A percentile compares a stretch with the other conserved stretches of the same genome.
Conservation (phyloP, 2,329 filamentous ascomycete genomes). For the Fusarium sp. region DNA sequence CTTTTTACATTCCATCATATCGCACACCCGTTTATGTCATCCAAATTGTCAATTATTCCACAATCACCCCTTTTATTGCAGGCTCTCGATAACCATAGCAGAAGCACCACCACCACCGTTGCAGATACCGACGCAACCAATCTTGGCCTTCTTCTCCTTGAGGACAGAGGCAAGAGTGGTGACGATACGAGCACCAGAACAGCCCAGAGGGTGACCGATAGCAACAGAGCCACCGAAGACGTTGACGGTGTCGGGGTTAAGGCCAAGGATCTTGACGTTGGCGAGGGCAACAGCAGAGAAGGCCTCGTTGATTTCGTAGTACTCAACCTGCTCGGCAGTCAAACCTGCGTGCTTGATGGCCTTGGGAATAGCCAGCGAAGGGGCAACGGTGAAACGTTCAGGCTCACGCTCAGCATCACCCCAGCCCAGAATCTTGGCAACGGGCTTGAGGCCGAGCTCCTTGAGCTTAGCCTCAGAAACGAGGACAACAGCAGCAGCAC, state of each 20-base stretch:
- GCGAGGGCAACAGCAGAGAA: slow-evolving; percentile 97
- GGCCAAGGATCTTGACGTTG: slow-evolving; percentile 89
- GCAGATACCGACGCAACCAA: slow-evolving; percentile 95
- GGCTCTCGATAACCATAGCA: slow-evolving; percentile 87
- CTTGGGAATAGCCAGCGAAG: slow-evolving; percentile 94
- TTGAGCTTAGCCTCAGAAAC: slow-evolving; percentile 95
- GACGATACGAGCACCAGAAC: slow-evolving; percentile 92
- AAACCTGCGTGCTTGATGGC: slow-evolving; percentile 94
- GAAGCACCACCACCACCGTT: slow-evolving; percentile 97
- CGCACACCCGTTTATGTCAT: slow-evolving; percentile 36
- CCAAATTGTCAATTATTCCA: slow-evolving; percentile 40
- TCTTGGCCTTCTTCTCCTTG: slow-evolving; percentile 90
- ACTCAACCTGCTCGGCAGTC: slow-evolving; percentile 81
- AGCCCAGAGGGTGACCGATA: slow-evolving; percentile 93
- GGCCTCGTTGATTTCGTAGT: slow-evolving; percentile 99
- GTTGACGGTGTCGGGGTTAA: slow-evolving; percentile 90
- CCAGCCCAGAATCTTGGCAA: slow-evolving; percentile 98
- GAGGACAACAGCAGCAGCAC: slow-evolving; percentile 90
- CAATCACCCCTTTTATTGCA: slow-evolving; percentile 58
- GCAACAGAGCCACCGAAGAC: slow-evolving; percentile 95
- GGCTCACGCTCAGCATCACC: slow-evolving; percentile 92
- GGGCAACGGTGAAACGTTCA: slow-evolving; percentile 94
- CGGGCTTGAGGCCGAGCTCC: slow-evolving; percentile 87
- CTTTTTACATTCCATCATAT: slow-evolving; percentile 38
- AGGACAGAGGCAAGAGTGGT: slow-evolving; percentile 90